These are phyloP conservation scores for Begonia masoniana DNA, from an alignment of 306 rosid genomes.

Conservation along the genomic window DNA sequence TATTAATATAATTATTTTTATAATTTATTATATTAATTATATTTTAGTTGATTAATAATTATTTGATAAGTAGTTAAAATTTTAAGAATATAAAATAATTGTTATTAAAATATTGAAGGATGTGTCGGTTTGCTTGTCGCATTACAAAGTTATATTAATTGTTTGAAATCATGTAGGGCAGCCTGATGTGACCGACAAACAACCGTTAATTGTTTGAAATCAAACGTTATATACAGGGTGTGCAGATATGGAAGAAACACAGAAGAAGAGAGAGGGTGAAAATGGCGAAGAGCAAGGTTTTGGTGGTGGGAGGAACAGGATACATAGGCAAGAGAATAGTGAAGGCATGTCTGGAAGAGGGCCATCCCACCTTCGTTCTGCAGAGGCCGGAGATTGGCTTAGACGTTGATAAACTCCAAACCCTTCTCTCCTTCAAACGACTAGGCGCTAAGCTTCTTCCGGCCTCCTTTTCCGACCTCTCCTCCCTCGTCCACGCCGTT, in stretches of 20 bases:
- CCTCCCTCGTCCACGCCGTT: conserved; percentile 58
- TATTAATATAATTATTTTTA: too few species aligned
- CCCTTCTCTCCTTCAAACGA: conserved; percentile 48
- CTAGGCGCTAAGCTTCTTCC: conserved; percentile 54
- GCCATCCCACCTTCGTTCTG: conserved; percentile 58
- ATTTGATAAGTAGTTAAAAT: too few species aligned
- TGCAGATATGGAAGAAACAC: too few species aligned
- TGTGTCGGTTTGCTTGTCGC: too few species aligned
- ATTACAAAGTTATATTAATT: too few species aligned
- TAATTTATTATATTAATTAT: too few species aligned
- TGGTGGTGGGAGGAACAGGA: conserved; percentile 77
- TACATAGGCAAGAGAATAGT: conserved; percentile 68
- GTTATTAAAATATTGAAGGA: too few species aligned
- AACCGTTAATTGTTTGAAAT: too few species aligned
- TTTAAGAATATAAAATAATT: too few species aligned
- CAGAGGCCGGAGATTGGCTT: conserved; percentile 59
- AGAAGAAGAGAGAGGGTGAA: background rate
- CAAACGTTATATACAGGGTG: background rate
- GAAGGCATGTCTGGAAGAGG: conserved; percentile 48
- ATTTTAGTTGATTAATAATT: too few species aligned
- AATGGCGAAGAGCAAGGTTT: conserved; percentile 62
- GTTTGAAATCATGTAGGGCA: too few species aligned
- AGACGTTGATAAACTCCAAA: conserved; percentile 54
- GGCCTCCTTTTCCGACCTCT: conserved; percentile 53
- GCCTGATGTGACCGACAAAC: too few species aligned